Evolutionary conservation across 768 basidiomycete genomes (phyloP), one percentile per base, ranked within the genome.

Genomic region (Termitomyces sp.): DNA sequence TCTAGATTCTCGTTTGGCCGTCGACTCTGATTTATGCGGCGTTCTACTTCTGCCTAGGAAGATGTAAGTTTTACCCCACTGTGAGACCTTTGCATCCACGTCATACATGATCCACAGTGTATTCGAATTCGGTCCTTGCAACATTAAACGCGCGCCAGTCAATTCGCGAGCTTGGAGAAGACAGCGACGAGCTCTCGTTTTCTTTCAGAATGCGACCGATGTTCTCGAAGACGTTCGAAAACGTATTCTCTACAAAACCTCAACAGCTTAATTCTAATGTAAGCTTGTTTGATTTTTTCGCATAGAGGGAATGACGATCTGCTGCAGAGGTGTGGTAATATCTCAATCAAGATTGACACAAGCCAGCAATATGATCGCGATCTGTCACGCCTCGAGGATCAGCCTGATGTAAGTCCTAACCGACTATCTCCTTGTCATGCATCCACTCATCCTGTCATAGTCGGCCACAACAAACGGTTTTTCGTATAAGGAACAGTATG

Each of bases 301-400:
- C 43, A 30, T 16, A 41, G 41, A 48, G 32, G 22, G 20, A 44
- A 38, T 51, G 24, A 52, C 60, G 33, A 58, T 56, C 54, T 40
- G 51, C 45, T 35, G 35, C 53, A 79, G 75, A 71, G 67, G 61
- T 75, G 76, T 46, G 76, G 78, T 51, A 80, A 80, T 60, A 82
- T 86, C 61, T 81, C 84, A 35, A 85, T 87, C 71, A 82, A 83
- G 70, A 81, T 86, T 56, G 81, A 86, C 65, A 85, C 84, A 8
- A 83, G 75, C 41, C 76, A 82, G 30, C 84, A 85, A 56, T 75
- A 72, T 48, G 66, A 71, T 48, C 74, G 68, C 35, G 82, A 83
- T 52, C 61, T 57, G 43, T 61, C 56, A 16, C 45, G 56, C 50
- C 58, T 56, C 43, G 62, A 61, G 52, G 56, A 54, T 52, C 59